Evolutionary conservation across 306 rosid species (phyloP).

Genomic region (Vigna nakashimae): DNA sequence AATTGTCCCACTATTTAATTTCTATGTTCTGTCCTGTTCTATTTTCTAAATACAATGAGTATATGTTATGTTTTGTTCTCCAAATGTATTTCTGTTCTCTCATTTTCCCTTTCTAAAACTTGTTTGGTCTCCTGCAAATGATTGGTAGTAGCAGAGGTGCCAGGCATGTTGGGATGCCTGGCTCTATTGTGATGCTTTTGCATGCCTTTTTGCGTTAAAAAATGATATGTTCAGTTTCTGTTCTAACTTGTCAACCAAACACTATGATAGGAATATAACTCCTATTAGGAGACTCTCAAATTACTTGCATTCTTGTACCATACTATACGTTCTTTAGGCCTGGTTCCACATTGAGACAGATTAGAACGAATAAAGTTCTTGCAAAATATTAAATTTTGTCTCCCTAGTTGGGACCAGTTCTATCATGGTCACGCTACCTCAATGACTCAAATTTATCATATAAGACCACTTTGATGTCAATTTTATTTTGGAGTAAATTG

Average conservation of each 20-base stretch:
- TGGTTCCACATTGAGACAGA: background rate
- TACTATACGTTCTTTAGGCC: background rate
- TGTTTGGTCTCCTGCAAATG: no score
- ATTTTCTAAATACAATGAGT: background rate
- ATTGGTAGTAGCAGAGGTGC: no score
- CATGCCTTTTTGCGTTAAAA: no score
- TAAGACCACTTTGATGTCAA: conserved; percentile 33
- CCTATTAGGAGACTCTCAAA: background rate
- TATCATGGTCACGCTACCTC: background rate
- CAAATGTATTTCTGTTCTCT: no score
- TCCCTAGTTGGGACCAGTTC: background rate
- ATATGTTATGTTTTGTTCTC: background rate
- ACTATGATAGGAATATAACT: background rate
- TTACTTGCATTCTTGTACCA: background rate
- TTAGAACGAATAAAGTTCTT: background rate
- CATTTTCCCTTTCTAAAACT: no score
- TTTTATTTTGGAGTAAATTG: conserved; percentile 7
- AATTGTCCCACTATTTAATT: background rate
- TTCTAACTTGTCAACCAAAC: background rate
- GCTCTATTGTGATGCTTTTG: no score
- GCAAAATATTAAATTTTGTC: background rate
- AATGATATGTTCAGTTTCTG: background rate
- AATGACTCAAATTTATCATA: conserved; percentile 13
- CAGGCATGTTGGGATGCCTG: no score
- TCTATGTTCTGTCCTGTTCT: background rate